Conservation (phyloP, 768 basidiomycete species). For the Macrolepiota dolichaula region DNA sequence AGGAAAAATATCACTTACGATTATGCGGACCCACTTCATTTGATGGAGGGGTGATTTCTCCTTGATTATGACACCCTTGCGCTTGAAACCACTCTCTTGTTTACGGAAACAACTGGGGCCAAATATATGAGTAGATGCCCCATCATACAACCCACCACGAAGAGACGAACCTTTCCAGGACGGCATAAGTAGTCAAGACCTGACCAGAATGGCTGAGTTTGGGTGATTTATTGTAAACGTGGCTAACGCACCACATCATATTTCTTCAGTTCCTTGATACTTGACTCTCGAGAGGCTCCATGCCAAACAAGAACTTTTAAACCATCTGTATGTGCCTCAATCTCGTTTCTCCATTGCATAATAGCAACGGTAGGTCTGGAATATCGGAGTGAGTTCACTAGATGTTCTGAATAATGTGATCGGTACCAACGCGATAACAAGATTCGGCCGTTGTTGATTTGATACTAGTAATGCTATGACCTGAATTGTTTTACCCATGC, state of each 20-base stretch:
- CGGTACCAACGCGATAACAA: constrained; percentile 83
- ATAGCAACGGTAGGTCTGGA: constrained; percentile 51
- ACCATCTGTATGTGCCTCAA: constrained; percentile 78
- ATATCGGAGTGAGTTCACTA: constrained; percentile 26
- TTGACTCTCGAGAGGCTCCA: constrained; percentile 67
- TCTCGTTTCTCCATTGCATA: constrained; percentile 93
- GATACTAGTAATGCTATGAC: constrained; percentile 87
- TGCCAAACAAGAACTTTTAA: constrained; percentile 93
- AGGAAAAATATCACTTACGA: constrained; percentile 41
- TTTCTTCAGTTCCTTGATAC: constrained; percentile 68
- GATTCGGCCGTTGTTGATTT: constrained; percentile 74
- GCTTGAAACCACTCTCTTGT: constrained; percentile 89
- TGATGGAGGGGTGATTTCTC: constrained; percentile 85
- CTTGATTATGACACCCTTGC: constrained; percentile 78
- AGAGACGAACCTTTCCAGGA: constrained; percentile 60
- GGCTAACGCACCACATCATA: constrained; percentile 72
- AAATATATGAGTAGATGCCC: not conserved
- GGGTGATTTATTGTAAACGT: not conserved
- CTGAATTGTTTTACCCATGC: constrained; percentile 96
- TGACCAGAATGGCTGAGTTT: constrained; percentile 21
- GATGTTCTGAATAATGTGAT: constrained; percentile 40
- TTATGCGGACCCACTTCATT: constrained; percentile 80
- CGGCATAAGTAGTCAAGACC: constrained; percentile 85
- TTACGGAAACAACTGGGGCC: constrained; percentile 76
- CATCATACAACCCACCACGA: not conserved